A percentile compares a stretch with the other conserved stretches of the same genome.
phyloP scores from a whole-genome alignment of 352 stramenopile genomes.

The Pythium phragmiticola region DNA sequence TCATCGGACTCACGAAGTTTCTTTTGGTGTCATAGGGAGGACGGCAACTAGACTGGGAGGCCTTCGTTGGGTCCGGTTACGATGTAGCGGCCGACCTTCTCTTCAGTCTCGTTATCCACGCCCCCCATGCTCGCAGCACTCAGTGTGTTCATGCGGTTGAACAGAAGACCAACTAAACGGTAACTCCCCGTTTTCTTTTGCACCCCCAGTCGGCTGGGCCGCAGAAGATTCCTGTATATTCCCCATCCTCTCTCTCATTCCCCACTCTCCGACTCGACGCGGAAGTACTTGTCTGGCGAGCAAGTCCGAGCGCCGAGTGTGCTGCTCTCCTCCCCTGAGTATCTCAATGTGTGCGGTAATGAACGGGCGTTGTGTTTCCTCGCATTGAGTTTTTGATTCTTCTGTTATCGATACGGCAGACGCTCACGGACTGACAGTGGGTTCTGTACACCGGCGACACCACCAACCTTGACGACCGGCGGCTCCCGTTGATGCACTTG shows the following conservation, averaged over 20 bases:
- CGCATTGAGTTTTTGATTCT: neutral
- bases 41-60: constrained; percentile 23
- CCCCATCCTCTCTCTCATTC: neutral
- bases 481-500: constrained; percentile 45
- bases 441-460: constrained; percentile 46
- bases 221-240: constrained; percentile 12
- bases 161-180: neutral
- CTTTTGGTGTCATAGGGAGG: constrained; percentile 18
- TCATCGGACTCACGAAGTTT: neutral
- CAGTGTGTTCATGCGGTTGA: constrained; percentile 2
- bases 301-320: constrained; percentile 13
- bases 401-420: constrained; percentile 51
- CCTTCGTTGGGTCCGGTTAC: constrained; percentile 1
- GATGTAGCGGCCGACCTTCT: neutral
- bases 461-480: constrained; percentile 20
- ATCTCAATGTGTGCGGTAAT: constrained; percentile 20
- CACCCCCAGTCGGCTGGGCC: constrained; percentile 6
- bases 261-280: constrained; percentile 15
- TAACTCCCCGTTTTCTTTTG: constrained; percentile 1
- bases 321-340: neutral
- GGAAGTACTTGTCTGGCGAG: constrained; percentile 15
- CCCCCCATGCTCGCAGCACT: constrained; percentile 1
- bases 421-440: constrained; percentile 41
- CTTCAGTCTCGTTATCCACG: neutral
- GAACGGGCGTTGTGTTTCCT: constrained; percentile 24